These are phyloP conservation scores for Spathaspora arborariae DNA, from an alignment of 805 yeast species.

Conservation along the genomic window DNA sequence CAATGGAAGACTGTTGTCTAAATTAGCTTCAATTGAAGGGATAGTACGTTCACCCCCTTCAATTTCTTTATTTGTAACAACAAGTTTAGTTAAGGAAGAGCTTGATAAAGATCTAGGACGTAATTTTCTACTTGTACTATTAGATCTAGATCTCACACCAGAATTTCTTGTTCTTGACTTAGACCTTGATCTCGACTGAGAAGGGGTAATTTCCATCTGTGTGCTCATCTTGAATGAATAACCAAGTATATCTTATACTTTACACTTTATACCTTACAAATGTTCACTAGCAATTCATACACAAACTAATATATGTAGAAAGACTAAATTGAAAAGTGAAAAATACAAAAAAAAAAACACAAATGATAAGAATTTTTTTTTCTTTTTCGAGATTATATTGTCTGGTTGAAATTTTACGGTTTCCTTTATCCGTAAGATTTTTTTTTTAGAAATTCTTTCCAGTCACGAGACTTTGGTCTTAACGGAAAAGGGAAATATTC, in stretches of 20 bases:
- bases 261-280: too few relatives aligned
- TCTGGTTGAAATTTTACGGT: background rate
- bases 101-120: constrained; percentile 32
- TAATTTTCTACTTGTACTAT: constrained; percentile 30
- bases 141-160: constrained; percentile 27
- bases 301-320: too few relatives aligned
- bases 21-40: constrained; percentile 51
- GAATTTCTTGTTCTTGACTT: constrained; percentile 30
- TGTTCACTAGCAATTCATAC: too few relatives aligned
- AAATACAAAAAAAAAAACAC: too few relatives aligned
- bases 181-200: constrained; percentile 10
- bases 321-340: background rate
- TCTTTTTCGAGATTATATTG: background rate
- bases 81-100: constrained; percentile 25
- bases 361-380: background rate
- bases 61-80: constrained; percentile 23
- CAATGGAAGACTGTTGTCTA: constrained; percentile 77
- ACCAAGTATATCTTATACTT: too few relatives aligned
- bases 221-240: background rate
- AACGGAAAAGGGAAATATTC: background rate
- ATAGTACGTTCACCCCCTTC: constrained; percentile 30
- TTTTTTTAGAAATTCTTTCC: background rate
- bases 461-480: background rate
- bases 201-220: background rate
- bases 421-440: background rate